Conservation (phyloP, 768 basidiomycete species). For the Trametes villosa region DNA sequence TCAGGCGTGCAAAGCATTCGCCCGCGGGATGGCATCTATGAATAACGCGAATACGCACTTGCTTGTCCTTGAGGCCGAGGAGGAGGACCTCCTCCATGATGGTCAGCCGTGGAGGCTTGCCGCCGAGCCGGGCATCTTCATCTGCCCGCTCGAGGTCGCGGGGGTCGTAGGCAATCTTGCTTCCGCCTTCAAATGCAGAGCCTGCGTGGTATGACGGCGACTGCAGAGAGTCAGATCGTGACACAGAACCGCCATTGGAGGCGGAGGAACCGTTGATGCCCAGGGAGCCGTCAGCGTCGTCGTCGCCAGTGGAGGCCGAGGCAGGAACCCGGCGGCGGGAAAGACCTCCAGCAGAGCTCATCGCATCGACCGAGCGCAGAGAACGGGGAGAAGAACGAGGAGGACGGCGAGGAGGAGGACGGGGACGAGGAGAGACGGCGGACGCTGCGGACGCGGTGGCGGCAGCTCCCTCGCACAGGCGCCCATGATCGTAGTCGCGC, state of each 20-base stretch:
- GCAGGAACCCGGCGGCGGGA: conserved; percentile 61
- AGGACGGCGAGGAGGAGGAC: not conserved
- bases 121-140: conserved; percentile 65
- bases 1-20: no score
- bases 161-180: conserved; percentile 92
- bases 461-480: not conserved
- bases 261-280: conserved; percentile 34
- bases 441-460: conserved; percentile 5
- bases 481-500: conserved; percentile 11
- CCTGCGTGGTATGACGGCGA: conserved; percentile 56
- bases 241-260: conserved; percentile 23
- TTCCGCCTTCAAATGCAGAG: conserved; percentile 83
- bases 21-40: no score
- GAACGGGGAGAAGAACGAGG: not conserved
- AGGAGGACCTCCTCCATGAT: conserved; percentile 97
- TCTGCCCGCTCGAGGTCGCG: conserved; percentile 79
- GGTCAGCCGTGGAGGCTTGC: conserved; percentile 83
- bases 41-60: conserved; percentile 51
- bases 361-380: conserved; percentile 31
- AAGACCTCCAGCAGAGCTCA: conserved; percentile 58
- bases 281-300: conserved; percentile 38
- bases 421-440: not conserved
- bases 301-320: conserved; percentile 40
- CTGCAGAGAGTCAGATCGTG: conserved; percentile 17
- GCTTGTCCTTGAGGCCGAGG: conserved; percentile 94